phyloP scores from a whole-genome alignment of 164 flowering plant genomes.

The Magnolia officinalis region DNA sequence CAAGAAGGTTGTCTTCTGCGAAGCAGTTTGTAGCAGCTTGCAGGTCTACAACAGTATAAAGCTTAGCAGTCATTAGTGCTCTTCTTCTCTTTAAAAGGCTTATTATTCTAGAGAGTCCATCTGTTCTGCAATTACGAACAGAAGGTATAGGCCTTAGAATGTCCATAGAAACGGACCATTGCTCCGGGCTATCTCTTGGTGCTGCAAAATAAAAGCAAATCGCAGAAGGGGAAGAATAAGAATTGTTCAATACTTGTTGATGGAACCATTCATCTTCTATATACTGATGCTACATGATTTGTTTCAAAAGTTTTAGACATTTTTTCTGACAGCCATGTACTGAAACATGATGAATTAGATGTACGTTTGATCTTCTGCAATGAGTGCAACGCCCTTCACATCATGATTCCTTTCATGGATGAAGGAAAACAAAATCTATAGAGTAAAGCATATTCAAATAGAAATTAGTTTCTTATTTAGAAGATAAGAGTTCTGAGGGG shows the following conservation, averaged over 20 bases:
- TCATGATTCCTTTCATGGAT: neutral
- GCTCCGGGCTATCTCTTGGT: conserved; percentile 34
- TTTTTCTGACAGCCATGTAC: conserved; percentile 11
- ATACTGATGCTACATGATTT: too few relatives aligned
- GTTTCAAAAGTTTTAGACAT: too few relatives aligned
- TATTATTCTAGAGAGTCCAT: conserved; percentile 26
- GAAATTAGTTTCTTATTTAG: neutral
- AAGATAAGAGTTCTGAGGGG: neutral
- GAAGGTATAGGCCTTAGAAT: conserved; percentile 31
- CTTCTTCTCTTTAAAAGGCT: conserved; percentile 41
- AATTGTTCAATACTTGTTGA: too few relatives aligned
- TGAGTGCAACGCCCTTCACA: neutral
- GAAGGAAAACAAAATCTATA: neutral
- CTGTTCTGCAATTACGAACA: conserved; percentile 23
- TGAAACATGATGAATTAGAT: neutral
- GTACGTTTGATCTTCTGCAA: too few relatives aligned
- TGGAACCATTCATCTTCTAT: too few relatives aligned
- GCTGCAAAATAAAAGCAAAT: conserved; percentile 17
- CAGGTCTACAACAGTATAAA: conserved; percentile 55
- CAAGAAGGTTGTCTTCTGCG: conserved; percentile 56
- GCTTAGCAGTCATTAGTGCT: conserved; percentile 34
- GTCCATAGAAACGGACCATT: conserved; percentile 25
- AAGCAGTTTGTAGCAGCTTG: conserved; percentile 69
- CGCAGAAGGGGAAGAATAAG: too few relatives aligned
- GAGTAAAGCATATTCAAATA: too few relatives aligned